Conservation (phyloP, 768 basidiomycete species). For the Hemileccinum impolitum region DNA sequence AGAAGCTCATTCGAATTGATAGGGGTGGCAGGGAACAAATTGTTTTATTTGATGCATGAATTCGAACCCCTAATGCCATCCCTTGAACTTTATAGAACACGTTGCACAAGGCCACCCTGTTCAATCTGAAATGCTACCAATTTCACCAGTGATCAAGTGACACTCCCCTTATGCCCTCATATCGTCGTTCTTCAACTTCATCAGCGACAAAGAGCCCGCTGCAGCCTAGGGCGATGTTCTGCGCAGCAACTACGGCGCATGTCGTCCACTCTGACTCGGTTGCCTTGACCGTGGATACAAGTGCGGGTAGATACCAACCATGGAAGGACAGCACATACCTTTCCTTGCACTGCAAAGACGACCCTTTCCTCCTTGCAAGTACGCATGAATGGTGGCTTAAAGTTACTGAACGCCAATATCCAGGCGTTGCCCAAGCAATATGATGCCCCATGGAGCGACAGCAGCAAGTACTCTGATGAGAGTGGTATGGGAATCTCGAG, state of each 20-base stretch:
- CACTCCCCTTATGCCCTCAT: no score
- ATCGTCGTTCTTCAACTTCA: not conserved
- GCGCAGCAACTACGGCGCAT: not conserved
- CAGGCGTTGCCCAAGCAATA: no score
- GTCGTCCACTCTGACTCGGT: not conserved
- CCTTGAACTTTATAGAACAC: not conserved
- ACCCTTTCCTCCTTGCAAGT: no score
- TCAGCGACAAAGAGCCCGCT: not conserved
- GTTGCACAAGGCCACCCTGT: not conserved
- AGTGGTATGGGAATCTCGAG: no score
- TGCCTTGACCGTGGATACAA: not conserved
- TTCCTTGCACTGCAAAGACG: no score
- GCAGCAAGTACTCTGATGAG: no score
- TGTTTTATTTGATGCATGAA: constrained; percentile 60
- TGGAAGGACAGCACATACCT: no score
- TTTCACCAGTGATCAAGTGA: no score
- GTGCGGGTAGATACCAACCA: no score
- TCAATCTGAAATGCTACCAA: not conserved
- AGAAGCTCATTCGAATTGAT: constrained; percentile 74
- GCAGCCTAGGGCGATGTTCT: not conserved
- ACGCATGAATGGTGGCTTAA: no score
- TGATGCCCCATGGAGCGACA: no score
- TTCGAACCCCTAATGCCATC: not conserved
- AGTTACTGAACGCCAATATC: no score
- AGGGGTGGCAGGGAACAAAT: constrained; percentile 71